These are phyloP conservation scores for Parsonsia alboflavescens DNA, from an alignment of 257 asterid genomes.

Conservation along the genomic window DNA sequence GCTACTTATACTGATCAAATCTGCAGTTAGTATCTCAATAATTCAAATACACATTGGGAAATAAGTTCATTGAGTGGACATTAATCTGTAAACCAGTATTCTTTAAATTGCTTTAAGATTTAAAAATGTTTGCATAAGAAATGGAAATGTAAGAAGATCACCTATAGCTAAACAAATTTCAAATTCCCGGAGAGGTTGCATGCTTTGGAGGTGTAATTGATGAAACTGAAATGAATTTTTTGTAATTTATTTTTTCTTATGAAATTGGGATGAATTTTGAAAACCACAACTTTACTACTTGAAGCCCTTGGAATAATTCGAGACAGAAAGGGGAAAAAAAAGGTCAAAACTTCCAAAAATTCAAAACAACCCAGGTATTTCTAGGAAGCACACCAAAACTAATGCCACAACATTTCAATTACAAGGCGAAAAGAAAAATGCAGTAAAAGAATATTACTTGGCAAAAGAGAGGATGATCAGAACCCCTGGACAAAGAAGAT, in stretches of 20 bases:
- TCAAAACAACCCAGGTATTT: background rate
- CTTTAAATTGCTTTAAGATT: background rate
- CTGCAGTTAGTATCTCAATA: background rate
- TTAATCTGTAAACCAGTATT: background rate
- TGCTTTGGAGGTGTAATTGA: background rate
- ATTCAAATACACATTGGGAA: background rate
- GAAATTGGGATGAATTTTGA: background rate
- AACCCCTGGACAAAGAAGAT: background rate
- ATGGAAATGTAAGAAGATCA: background rate
- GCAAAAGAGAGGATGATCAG: background rate
- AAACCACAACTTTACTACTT: background rate
- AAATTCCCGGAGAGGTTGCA: background rate
- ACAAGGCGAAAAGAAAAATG: background rate
- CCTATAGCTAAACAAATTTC: background rate
- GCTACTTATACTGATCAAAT: background rate
- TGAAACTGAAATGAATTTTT: background rate
- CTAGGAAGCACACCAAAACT: background rate
- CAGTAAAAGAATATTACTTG: background rate
- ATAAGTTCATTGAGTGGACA: background rate
- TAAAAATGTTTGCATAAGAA: background rate
- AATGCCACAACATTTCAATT: background rate
- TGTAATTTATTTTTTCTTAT: too few relatives aligned
- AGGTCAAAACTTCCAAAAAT: background rate
- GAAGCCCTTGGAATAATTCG: background rate
- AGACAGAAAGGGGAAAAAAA: background rate